A percentile compares a stretch with the other conserved stretches of the same genome.
These are phyloP conservation scores for Saccharomycopsis fodiens DNA, from an alignment of 805 yeast species.

Conservation along the genomic window DNA sequence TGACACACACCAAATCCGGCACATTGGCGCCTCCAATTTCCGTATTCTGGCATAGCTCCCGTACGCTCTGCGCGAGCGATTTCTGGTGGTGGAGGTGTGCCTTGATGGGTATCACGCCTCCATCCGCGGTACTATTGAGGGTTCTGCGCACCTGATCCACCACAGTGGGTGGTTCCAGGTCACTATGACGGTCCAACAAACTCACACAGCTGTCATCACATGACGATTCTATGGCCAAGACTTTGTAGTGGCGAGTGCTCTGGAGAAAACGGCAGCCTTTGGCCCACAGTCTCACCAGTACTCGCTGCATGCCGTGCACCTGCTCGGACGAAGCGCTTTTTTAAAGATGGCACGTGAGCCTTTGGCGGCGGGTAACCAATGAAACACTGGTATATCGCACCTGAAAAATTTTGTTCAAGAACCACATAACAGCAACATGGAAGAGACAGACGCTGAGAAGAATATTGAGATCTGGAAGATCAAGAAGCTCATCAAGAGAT, in stretches of 20 bases:
- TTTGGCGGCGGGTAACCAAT: too few species aligned
- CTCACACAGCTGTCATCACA: slow-evolving; percentile 96
- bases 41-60: slow-evolving; percentile 34
- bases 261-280: too few species aligned
- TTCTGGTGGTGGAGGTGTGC: slow-evolving; percentile 77
- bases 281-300: too few species aligned
- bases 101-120: slow-evolving; percentile 83
- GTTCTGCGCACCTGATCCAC: slow-evolving; percentile 59
- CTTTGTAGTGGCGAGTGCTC: slow-evolving; percentile 43
- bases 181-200: slow-evolving; percentile 44
- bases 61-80: slow-evolving; percentile 44
- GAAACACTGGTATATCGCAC: too few species aligned
- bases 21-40: slow-evolving; percentile 23
- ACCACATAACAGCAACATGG: slow-evolving; percentile 16
- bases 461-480: slow-evolving; percentile 99
- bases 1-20: slow-evolving; percentile 70
- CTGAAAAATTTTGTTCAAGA: too few species aligned
- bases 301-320: too few species aligned
- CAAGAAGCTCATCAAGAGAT: slow-evolving; percentile 83
- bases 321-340: too few species aligned
- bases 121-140: slow-evolving; percentile 53
- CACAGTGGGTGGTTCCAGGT: slow-evolving; percentile 29
- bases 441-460: slow-evolving; percentile 78
- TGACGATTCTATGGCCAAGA: slow-evolving; percentile 83
- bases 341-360: too few species aligned